phyloP scores from a whole-genome alignment of 1,284 basidiomycete species.

The Cutaneotrichosporon cyanovorans region DNA sequence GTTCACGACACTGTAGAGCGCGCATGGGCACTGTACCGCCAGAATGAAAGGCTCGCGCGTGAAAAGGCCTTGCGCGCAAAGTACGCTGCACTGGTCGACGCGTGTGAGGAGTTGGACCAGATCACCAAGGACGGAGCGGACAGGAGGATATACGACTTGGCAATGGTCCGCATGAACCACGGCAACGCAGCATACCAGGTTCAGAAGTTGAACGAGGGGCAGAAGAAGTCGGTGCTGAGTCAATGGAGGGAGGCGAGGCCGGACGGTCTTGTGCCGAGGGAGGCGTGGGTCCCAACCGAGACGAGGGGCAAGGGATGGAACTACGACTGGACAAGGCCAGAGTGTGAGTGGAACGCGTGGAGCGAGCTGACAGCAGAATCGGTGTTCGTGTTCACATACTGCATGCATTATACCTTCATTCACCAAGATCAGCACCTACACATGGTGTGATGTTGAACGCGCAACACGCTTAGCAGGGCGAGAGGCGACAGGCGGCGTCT shows the following conservation, averaged over 20 bases:
- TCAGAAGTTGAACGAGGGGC: constrained; percentile 47
- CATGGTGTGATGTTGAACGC: no score
- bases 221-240: constrained; percentile 56
- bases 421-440: no score
- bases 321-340: constrained; percentile 35
- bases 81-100: constrained; percentile 64
- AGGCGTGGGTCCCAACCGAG: constrained; percentile 44
- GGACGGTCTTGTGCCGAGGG: constrained; percentile 69
- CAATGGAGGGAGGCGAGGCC: constrained; percentile 67
- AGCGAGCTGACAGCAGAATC: neutral
- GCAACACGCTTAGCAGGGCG: no score
- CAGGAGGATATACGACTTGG: constrained; percentile 57
- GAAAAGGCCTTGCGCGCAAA: constrained; percentile 62
- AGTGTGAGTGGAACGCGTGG: neutral
- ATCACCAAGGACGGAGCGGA: constrained; percentile 23
- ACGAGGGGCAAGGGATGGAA: constrained; percentile 43
- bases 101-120: constrained; percentile 71
- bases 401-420: no score
- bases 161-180: constrained; percentile 60
- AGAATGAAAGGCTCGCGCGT: constrained; percentile 63
- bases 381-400: no score
- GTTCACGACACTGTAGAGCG: constrained; percentile 90
- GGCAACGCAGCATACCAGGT: constrained; percentile 24
- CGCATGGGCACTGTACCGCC: constrained; percentile 76
- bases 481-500: no score